These are phyloP conservation scores for Nelumbo lutea DNA, from an alignment of 164 flowering plant species.

Conservation along the genomic window DNA sequence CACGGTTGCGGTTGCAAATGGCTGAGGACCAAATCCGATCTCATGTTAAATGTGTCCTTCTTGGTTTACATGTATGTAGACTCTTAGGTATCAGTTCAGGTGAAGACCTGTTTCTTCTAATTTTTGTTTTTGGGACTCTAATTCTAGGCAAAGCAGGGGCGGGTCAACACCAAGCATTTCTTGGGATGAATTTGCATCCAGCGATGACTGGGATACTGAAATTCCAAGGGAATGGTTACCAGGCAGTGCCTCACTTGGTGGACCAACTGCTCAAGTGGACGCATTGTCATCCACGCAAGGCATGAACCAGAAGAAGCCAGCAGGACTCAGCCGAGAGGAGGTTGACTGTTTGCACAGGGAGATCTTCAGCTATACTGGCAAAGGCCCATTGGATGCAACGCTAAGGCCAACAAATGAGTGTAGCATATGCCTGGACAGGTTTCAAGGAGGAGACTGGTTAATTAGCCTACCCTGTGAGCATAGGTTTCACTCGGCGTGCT, in stretches of 20 bases:
- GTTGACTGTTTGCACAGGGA: constrained; percentile 34
- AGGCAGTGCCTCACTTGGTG: constrained; percentile 12
- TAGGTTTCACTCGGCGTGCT: constrained; percentile 60
- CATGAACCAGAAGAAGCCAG: constrained; percentile 41
- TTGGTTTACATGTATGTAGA: too few relatives aligned
- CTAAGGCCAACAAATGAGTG: constrained; percentile 32
- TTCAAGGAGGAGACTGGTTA: constrained; percentile 48
- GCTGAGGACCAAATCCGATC: too few relatives aligned
- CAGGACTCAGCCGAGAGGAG: constrained; percentile 56
- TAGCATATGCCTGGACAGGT: constrained; percentile 60
- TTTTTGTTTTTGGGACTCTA: not conserved
- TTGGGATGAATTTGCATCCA: constrained; percentile 18
- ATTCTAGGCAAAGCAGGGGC: constrained; percentile 31
- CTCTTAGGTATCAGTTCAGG: not conserved
- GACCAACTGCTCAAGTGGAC: constrained; percentile 16
- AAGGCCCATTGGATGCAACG: constrained; percentile 10
- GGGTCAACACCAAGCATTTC: constrained; percentile 18
- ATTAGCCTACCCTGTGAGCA: constrained; percentile 60
- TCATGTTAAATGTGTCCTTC: too few relatives aligned
- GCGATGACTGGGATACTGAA: constrained; percentile 53
- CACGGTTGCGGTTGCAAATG: too few relatives aligned
- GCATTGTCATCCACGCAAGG: constrained; percentile 8
- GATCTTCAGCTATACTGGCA: constrained; percentile 23
- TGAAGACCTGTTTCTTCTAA: not conserved
- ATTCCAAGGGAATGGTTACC: constrained; percentile 21